Evolutionary conservation across 2,329 filamentous ascomycete genomes (phyloP).

Genomic region (Zasmidium angulare): DNA sequence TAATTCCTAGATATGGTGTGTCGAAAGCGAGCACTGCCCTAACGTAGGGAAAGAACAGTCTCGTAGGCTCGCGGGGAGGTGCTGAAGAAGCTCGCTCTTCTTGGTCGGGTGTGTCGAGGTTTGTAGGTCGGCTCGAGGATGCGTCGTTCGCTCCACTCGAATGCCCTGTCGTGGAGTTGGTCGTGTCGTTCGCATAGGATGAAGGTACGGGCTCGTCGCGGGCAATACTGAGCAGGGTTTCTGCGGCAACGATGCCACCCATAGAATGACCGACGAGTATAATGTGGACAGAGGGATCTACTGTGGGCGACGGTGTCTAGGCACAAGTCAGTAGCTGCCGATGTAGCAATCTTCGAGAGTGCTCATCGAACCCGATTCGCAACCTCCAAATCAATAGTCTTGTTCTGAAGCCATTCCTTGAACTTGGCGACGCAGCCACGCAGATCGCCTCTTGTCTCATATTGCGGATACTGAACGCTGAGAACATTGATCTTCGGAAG

Average conservation of each 20-base stretch:
- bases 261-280: conserved; percentile 85
- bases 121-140: neutral
- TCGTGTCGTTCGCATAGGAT: conserved; percentile 21
- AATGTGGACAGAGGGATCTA: conserved; percentile 80
- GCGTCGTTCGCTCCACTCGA: neutral
- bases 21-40: conserved; percentile 62
- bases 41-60: conserved; percentile 89
- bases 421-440: conserved; percentile 69
- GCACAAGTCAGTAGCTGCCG: neutral
- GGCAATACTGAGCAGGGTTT: conserved; percentile 75
- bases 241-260: conserved; percentile 90
- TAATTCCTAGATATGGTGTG: conserved; percentile 84
- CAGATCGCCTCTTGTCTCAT: conserved; percentile 78
- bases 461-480: conserved; percentile 73
- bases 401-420: conserved; percentile 81
- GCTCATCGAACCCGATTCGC: conserved; percentile 51
- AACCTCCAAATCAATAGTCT: conserved; percentile 92
- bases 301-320: conserved; percentile 75
- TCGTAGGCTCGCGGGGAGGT: conserved; percentile 12
- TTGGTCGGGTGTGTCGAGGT: neutral
- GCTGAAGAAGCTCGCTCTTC: conserved; percentile 14
- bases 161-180: conserved; percentile 16
- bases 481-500: conserved; percentile 69
- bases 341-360: neutral
- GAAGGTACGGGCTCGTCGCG: conserved; percentile 58